Conservation (phyloP, 2,329 filamentous ascomycete species). For the Penicillium verrucosum region DNA sequence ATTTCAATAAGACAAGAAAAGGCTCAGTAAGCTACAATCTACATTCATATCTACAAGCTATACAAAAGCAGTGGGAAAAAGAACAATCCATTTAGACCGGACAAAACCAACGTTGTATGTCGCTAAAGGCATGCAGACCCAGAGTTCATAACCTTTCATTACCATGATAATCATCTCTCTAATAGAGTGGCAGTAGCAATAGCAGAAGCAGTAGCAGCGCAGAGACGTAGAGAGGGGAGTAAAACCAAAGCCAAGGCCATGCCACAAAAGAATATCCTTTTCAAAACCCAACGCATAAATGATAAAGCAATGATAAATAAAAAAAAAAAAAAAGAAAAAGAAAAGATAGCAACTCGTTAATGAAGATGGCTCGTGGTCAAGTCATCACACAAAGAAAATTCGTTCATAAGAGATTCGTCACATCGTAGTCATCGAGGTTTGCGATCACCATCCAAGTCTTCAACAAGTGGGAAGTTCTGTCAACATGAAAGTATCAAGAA, state of each 20-base stretch:
- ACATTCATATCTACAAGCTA: background rate
- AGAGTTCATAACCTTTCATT: constrained; percentile 27
- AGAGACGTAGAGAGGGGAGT: constrained; percentile 5
- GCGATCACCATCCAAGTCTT: background rate
- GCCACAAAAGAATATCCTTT: constrained; percentile 14
- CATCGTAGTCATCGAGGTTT: constrained; percentile 35
- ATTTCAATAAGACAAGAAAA: background rate
- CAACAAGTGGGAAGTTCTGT: background rate
- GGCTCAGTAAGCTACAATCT: background rate
- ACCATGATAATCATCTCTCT: constrained; percentile 30
- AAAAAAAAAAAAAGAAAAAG: background rate
- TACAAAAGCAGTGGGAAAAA: background rate
- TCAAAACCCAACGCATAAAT: constrained; percentile 5
- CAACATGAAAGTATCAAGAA: constrained; percentile 12
- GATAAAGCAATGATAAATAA: background rate
- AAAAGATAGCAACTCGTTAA: constrained; percentile 7
- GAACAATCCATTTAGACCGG: constrained; percentile 3
- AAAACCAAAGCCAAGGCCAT: constrained; percentile 8
- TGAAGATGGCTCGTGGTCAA: constrained; percentile 11
- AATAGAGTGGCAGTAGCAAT: constrained; percentile 16
- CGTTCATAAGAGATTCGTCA: constrained; percentile 36
- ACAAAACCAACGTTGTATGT: constrained; percentile 6
- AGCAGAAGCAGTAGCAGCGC: constrained; percentile 12
- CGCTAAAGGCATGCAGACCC: constrained; percentile 8
- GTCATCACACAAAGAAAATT: constrained; percentile 24